phyloP scores from a whole-genome alignment of 352 stramenopile species.

The Phytophthora melonis region DNA sequence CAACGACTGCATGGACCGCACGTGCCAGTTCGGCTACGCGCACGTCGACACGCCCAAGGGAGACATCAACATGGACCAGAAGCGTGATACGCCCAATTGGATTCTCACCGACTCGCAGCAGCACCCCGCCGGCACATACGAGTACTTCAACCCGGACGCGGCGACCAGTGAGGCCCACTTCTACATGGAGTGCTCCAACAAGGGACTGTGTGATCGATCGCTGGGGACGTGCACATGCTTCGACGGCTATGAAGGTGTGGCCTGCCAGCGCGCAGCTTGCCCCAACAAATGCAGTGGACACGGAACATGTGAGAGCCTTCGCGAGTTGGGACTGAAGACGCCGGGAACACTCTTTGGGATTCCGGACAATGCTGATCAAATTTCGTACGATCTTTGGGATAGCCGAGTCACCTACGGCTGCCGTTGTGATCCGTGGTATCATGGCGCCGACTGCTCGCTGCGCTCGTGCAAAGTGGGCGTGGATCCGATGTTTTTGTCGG shows the following conservation, averaged over 20 bases:
- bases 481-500: slow-evolving; percentile 68
- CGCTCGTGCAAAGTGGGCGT: slow-evolving; percentile 76
- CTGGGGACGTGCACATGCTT: slow-evolving; percentile 91
- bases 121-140: slow-evolving; percentile 70
- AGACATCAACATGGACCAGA: slow-evolving; percentile 92
- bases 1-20: slow-evolving; percentile 84
- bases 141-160: slow-evolving; percentile 73
- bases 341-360: slow-evolving; percentile 52
- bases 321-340: slow-evolving; percentile 61
- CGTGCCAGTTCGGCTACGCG: slow-evolving; percentile 88
- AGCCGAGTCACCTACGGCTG: slow-evolving; percentile 84
- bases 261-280: slow-evolving; percentile 84
- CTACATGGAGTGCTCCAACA: slow-evolving; percentile 95
- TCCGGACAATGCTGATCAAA: slow-evolving; percentile 14
- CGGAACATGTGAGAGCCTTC: slow-evolving; percentile 80
- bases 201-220: slow-evolving; percentile 90
- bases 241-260: slow-evolving; percentile 89
- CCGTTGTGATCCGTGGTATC: slow-evolving; percentile 90
- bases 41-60: slow-evolving; percentile 94
- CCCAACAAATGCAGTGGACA: slow-evolving; percentile 73
- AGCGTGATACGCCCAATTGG: slow-evolving; percentile 38
- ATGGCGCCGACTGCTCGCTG: slow-evolving; percentile 82
- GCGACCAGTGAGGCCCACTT: slow-evolving; percentile 77
- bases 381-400: slow-evolving; percentile 77
- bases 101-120: slow-evolving; percentile 82